These are phyloP conservation scores for Talaromyces piceae DNA, from an alignment of 2,329 filamentous ascomycete species.

Conservation along the genomic window DNA sequence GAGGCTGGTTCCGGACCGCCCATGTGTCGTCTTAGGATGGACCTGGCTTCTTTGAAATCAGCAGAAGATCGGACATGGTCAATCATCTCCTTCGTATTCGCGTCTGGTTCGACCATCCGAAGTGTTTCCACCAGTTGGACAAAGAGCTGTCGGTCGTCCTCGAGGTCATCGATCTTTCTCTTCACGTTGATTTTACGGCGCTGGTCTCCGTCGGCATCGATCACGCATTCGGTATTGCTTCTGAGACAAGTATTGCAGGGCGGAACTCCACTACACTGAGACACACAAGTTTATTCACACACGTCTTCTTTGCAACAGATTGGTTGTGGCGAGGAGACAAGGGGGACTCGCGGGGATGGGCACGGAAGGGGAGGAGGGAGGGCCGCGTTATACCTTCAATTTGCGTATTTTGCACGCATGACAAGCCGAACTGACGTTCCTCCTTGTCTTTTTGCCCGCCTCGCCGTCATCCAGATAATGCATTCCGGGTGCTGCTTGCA, in stretches of 20 bases:
- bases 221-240: constrained; percentile 8
- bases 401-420: constrained; percentile 8
- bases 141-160: constrained; percentile 5
- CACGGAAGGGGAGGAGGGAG: background rate
- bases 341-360: too few relatives aligned
- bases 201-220: constrained; percentile 10
- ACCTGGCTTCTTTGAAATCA: constrained; percentile 2
- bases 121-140: constrained; percentile 6
- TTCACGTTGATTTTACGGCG: constrained; percentile 11
- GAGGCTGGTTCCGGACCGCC: background rate
- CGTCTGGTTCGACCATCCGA: background rate
- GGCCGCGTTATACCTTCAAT: constrained; percentile 5
- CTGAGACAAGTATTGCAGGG: constrained; percentile 9
- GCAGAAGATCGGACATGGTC: constrained; percentile 1
- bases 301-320: background rate
- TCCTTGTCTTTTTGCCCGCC: constrained; percentile 6
- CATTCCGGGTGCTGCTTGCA: background rate
- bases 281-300: background rate
- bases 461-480: background rate
- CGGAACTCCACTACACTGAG: constrained; percentile 7
- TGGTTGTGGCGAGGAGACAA: too few relatives aligned
- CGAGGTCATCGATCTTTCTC: constrained; percentile 7
- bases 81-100: background rate
- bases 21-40: background rate
- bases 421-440: constrained; percentile 10